phyloP scores from a whole-genome alignment of 2,329 filamentous ascomycete species.

The Monilinia fructicola region DNA sequence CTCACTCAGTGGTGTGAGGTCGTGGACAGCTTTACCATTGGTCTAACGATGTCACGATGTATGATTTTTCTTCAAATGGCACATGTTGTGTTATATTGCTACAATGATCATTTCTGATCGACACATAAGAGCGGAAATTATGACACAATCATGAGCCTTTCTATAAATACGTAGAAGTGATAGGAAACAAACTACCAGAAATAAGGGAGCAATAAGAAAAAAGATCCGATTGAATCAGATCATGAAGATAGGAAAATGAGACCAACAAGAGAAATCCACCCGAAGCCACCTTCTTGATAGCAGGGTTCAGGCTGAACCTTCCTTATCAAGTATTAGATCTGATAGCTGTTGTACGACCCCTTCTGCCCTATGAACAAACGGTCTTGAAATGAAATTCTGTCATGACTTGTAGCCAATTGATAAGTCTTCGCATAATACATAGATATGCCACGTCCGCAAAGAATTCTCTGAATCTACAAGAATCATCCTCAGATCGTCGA shows the following conservation, averaged over 20 bases:
- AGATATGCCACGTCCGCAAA: conserved; percentile 6
- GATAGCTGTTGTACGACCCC: conserved; percentile 19
- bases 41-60: background rate
- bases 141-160: background rate
- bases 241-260: background rate
- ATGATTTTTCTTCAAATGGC: background rate
- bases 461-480: background rate
- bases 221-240: background rate
- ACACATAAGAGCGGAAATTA: background rate
- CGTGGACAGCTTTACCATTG: conserved; percentile 7
- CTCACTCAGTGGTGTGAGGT: background rate
- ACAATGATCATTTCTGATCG: background rate
- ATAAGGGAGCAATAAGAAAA: background rate
- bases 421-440: conserved; percentile 14
- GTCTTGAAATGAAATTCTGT: conserved; percentile 6
- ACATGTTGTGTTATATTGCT: too few relatives aligned
- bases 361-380: conserved; percentile 5
- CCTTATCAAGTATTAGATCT: conserved; percentile 19
- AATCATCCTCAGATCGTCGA: conserved; percentile 17
- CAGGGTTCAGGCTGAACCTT: conserved; percentile 19
- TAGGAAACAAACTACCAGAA: background rate
- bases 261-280: conserved; percentile 3
- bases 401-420: background rate
- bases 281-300: conserved; percentile 12
- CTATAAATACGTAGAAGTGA: background rate